Evolutionary conservation across 352 stramenopile species (phyloP).

Genomic region (Globisporangium lucens): DNA sequence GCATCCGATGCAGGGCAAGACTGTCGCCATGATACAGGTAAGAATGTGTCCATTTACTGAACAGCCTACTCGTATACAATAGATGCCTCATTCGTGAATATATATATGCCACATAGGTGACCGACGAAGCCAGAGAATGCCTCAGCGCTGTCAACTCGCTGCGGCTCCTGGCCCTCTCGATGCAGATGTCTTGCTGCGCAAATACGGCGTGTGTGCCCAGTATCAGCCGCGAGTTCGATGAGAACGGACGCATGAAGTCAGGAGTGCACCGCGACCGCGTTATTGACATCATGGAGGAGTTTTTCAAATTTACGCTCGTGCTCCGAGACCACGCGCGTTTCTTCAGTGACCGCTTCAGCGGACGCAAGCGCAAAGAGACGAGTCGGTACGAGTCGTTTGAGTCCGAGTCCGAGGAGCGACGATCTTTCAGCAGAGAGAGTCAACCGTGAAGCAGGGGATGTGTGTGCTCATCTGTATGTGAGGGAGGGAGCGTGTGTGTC

Average conservation of each 20-base stretch:
- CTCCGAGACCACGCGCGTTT: background rate
- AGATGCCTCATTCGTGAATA: too few relatives aligned
- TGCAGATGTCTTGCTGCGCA: background rate
- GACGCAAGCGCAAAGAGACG: background rate
- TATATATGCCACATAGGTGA: too few relatives aligned
- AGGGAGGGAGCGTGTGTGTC: too few relatives aligned
- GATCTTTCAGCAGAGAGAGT: too few relatives aligned
- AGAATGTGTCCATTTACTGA: background rate
- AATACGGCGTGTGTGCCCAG: background rate
- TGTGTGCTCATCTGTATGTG: too few relatives aligned
- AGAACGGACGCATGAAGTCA: background rate
- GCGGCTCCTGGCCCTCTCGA: background rate
- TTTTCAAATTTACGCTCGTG: constrained; percentile 2
- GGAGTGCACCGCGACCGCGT: background rate
- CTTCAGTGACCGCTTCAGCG: constrained; percentile 1
- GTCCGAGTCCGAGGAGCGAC: too few relatives aligned
- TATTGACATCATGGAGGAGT: constrained; percentile 4
- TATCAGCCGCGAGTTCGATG: background rate
- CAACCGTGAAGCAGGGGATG: too few relatives aligned
- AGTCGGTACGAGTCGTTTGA: background rate
- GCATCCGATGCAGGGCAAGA: constrained; percentile 48
- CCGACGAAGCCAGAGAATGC: too few relatives aligned
- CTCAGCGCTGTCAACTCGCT: background rate
- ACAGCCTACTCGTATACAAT: too few relatives aligned
- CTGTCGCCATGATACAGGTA: constrained; percentile 17